phyloP scores from a whole-genome alignment of 129 eudicot species.

The Pulicaria dysenterica region DNA sequence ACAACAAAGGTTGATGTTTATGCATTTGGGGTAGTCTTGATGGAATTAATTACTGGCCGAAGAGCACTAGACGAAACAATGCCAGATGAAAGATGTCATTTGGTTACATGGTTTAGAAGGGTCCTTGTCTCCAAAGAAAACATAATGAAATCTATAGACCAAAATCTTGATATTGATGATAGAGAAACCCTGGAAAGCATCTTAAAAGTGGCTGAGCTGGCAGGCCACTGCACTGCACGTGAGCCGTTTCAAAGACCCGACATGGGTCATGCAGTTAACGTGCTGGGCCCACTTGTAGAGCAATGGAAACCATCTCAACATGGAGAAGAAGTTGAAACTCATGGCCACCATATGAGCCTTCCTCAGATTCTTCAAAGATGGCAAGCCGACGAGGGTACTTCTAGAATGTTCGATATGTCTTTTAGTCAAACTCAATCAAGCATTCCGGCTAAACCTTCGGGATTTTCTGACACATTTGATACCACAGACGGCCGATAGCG shows the following conservation, averaged over 20 bases:
- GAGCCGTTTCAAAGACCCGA: slow-evolving; percentile 47
- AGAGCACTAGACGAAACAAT: slow-evolving; percentile 38
- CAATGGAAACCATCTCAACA: slow-evolving; percentile 40
- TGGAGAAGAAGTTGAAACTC: slow-evolving; percentile 49
- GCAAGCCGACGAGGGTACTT: slow-evolving; percentile 63
- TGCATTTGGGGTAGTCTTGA: slow-evolving; percentile 49
- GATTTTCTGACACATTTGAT: slow-evolving; percentile 50
- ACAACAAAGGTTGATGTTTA: slow-evolving; percentile 48
- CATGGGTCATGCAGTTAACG: slow-evolving; percentile 44
- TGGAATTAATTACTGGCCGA: slow-evolving; percentile 47
- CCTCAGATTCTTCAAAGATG: slow-evolving; percentile 66
- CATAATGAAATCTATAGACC: slow-evolving; percentile 31
- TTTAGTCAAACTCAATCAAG: slow-evolving; percentile 46
- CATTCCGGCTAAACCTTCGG: slow-evolving; percentile 55
- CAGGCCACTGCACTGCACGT: slow-evolving; percentile 44
- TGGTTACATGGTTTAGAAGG: slow-evolving; percentile 46
- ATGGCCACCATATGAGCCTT: slow-evolving; percentile 58
- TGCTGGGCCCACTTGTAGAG: slow-evolving; percentile 40
- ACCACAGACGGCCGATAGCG: slow-evolving; percentile 50
- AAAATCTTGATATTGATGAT: slow-evolving; percentile 34
- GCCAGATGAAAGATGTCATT: slow-evolving; percentile 38
- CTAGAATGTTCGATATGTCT: slow-evolving; percentile 46
- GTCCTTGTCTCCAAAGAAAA: slow-evolving; percentile 35
- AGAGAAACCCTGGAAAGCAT: slow-evolving; percentile 41
- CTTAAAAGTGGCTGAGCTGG: slow-evolving; percentile 49